phyloP scores from a whole-genome alignment of 169 alveolate genomes.

The Cystoisospora suis region DNA sequence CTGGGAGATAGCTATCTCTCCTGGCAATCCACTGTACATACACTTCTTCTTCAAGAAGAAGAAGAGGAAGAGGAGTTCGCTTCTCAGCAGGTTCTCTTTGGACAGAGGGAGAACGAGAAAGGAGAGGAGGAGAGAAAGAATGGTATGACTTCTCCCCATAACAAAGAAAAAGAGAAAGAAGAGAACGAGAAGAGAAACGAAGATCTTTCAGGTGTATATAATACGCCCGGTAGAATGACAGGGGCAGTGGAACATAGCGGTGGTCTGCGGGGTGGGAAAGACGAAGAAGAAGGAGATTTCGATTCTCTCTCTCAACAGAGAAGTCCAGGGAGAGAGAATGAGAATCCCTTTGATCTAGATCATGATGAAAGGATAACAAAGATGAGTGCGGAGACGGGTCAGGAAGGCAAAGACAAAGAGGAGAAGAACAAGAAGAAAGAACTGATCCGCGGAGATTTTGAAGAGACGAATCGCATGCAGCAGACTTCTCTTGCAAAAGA shows the following conservation, averaged over 20 bases:
- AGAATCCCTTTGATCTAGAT: neutral
- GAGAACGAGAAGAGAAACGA: neutral
- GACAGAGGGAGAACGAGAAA: neutral
- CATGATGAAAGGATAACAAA: neutral
- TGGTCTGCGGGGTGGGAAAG: neutral
- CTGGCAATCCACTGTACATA: neutral
- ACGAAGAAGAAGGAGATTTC: neutral
- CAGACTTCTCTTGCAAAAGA: too few relatives aligned
- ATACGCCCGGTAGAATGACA: neutral
- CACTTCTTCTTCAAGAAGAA: neutral
- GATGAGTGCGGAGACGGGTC: neutral
- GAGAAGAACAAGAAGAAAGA: neutral
- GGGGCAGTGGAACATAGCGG: neutral
- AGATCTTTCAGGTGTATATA: neutral
- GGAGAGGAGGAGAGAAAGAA: neutral
- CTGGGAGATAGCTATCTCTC: constrained; percentile 18
- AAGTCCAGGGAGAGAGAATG: neutral
- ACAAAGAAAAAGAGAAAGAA: neutral
- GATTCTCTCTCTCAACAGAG: too few relatives aligned
- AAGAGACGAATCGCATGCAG: too few relatives aligned
- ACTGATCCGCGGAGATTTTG: too few relatives aligned
- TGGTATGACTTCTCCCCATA: neutral
- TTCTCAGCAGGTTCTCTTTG: too few relatives aligned
- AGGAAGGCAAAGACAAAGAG: neutral
- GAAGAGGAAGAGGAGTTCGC: neutral